Evolutionary conservation across 2,329 filamentous ascomycete genomes (phyloP), one percentile per base, ranked within the genome.

Genomic region (Coniochaeta sp.): DNA sequence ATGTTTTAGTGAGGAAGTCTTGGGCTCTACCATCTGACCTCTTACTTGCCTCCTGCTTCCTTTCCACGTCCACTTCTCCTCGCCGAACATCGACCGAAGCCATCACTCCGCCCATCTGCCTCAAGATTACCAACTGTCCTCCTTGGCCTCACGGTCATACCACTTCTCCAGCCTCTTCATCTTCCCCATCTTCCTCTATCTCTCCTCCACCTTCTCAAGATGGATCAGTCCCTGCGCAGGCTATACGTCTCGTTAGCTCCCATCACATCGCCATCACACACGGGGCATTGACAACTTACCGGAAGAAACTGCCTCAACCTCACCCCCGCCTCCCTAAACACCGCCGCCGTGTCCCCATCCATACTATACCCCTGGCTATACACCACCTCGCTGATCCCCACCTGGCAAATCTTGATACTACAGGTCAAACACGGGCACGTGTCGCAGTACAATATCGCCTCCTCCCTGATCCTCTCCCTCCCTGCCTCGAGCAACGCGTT

Each of bases 371-470:
- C 84, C 65, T 95, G 87, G 58, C 84, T 91, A 63, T 96, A 99
- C 13, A 99, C 91, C 13, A 99, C 94, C 74, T 99, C 94, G 38
- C 82, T 83, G 58, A 99, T 96, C 16, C 94, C 94, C 7, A 97
- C 90, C 72, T 99, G 94, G 20, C 90, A 89, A 63, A 99, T 97
- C 74, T 99, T 99, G 74, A 99, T 95, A 62, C 90, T 96, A 70
- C 94, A 99, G 2, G 94, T 99, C 67, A 99, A 75, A 66, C 94
- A 99, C 4, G 94, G 94, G 68, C 94, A 99, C 59, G 91, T 96
- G 65, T 96, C 89, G 69, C 91, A 96, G 71, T 96, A 99, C 24
- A 99, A 73, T 48, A 90, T 87, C 32, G 88, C 82, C 4, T 85
- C 88, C 51, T 89, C 86, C 18, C 89, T 77, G 59, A 99, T 90